Evolutionary conservation across 345 rosid species (phyloP), one percentile per base, ranked within the genome.

Genomic region (Salix suchowensis): DNA sequence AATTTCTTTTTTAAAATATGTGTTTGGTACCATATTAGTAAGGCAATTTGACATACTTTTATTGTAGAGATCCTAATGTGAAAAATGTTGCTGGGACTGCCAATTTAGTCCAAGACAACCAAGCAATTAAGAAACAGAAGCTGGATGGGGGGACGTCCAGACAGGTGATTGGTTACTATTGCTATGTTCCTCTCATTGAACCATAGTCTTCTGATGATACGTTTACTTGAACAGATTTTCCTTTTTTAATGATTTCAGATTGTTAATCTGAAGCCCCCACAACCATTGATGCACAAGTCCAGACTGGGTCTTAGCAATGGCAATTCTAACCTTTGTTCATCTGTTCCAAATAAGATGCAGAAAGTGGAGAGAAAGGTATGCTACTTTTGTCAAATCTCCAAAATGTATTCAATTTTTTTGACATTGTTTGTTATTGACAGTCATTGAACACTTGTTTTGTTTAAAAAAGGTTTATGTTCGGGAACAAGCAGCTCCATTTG

Each of bases 91-190:
- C 85, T 62, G 87, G 86, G 50, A 86, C 92, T 69, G 82, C 88
- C 74, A 84, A 60, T 81, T 82, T 94, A 73, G 89, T 83, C 79
- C 97, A 89, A 78, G 98, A 96, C 80, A 92, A 91, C 79, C 99
- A 92, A 87, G 97, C 99, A 23, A 87, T 96, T 73, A 96, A 96
- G 83, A 86, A 93, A 78, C 99, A 96, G 88, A 94, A 92, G 91
- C 90, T 96, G 73, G 99, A 94, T 1, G 98, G 87, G 70, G 99
- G 99, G 74, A 87, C 73, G 74, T 86, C 97, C 37, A 92, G 95
- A 91, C 97, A 89, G 96, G 99, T 94, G 75, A 77, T 44, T 64
- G 37, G 12, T 37, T 42, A 14, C 67, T 65, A 1, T 7, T 65
- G n/a, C 5, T 50, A 16, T 36, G 12, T 14, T 54, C 23, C 16